Evolutionary conservation across 805 yeast genomes (phyloP).

Genomic region (Candida fluviatilis): DNA sequence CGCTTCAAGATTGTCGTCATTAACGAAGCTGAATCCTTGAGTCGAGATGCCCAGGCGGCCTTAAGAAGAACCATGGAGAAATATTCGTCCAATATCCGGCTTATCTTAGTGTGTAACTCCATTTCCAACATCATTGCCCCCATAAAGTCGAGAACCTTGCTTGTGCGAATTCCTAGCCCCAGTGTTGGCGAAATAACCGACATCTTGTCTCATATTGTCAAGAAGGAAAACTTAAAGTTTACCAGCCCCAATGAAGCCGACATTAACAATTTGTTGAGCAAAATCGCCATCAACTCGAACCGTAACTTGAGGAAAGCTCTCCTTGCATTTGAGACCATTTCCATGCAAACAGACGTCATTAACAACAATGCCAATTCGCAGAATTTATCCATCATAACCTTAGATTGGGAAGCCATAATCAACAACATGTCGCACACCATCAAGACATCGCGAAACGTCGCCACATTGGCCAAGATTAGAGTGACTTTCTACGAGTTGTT

Average conservation of each 20-base stretch:
- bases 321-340: slow-evolving; percentile 76
- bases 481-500: slow-evolving; percentile 74
- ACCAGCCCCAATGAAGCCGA: slow-evolving; percentile 36
- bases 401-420: slow-evolving; percentile 92
- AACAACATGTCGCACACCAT: slow-evolving; percentile 58
- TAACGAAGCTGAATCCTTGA: slow-evolving; percentile 85
- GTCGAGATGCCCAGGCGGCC: slow-evolving; percentile 95
- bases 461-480: slow-evolving; percentile 56
- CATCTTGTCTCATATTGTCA: slow-evolving; percentile 54
- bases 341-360: slow-evolving; percentile 60
- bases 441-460: slow-evolving; percentile 59
- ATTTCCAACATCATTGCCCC: slow-evolving; percentile 92
- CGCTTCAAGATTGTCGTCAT: slow-evolving; percentile 78
- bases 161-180: slow-evolving; percentile 88
- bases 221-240: slow-evolving; percentile 48
- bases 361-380: slow-evolving; percentile 31
- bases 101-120: slow-evolving; percentile 81
- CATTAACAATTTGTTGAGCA: slow-evolving; percentile 33
- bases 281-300: slow-evolving; percentile 52
- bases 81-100: slow-evolving; percentile 80
- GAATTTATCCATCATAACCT: slow-evolving; percentile 45
- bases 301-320: slow-evolving; percentile 78
- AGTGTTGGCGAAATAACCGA: slow-evolving; percentile 48
- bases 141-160: slow-evolving; percentile 85
- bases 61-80: slow-evolving; percentile 95